These are phyloP conservation scores for Rhizoctonia solani DNA, from an alignment of 1,284 basidiomycete genomes.

Conservation along the genomic window DNA sequence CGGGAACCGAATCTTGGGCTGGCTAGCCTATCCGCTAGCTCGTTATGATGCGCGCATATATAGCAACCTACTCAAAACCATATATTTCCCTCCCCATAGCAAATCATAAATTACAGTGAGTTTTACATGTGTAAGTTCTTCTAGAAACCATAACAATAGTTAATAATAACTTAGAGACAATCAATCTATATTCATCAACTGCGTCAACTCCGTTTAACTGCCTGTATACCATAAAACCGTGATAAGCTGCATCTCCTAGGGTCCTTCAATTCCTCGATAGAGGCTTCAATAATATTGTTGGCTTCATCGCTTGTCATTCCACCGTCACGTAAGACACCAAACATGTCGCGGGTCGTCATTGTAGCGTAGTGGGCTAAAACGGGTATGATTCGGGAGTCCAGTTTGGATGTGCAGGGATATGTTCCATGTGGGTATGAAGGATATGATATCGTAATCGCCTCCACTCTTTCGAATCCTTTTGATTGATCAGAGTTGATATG, in stretches of 20 bases:
- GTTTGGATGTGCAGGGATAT: not conserved
- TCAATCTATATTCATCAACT: too few species aligned
- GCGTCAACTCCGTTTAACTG: slow-evolving; percentile 3
- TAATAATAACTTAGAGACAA: too few species aligned
- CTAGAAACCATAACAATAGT: too few species aligned
- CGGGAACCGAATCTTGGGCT: too few species aligned
- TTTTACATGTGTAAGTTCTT: too few species aligned
- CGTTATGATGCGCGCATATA: too few species aligned
- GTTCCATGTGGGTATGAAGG: slow-evolving; percentile 10
- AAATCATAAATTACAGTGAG: too few species aligned
- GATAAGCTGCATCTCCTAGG: slow-evolving; percentile 2
- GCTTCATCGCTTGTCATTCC: slow-evolving; percentile 1
- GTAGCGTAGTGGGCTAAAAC: not conserved
- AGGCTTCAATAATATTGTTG: not conserved
- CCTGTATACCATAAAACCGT: slow-evolving; percentile 6
- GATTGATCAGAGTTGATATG: not conserved
- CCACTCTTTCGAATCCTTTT: slow-evolving; percentile 1
- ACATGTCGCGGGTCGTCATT: not conserved
- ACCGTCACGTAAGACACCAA: not conserved
- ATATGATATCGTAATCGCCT: not conserved
- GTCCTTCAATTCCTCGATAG: slow-evolving; percentile 5
- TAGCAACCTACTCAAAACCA: too few species aligned
- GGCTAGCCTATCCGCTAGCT: too few species aligned
- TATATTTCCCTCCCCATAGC: too few species aligned
- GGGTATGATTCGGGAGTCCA: not conserved